Evolutionary conservation across 2,329 filamentous ascomycete species (phyloP), one percentile per base, ranked within the genome.

Genomic region (Immersiporthe knoxdaviesiana): DNA sequence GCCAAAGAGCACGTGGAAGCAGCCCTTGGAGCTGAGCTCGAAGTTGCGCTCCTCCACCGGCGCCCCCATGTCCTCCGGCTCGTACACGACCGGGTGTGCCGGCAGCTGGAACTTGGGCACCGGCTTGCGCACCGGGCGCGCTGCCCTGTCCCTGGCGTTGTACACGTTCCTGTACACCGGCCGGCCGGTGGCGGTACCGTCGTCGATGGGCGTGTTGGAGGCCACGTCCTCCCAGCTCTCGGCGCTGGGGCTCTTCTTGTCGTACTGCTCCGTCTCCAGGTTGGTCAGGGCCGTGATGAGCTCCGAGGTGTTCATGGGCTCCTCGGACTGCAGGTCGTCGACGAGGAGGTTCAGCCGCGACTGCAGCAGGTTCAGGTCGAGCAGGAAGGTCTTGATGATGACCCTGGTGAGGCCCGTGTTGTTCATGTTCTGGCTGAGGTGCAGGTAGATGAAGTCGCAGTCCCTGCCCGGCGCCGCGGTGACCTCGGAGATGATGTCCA

Each of bases 1-100:
- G 50, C 96, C 96, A 79, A 98, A 99, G 65, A 99, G 86, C 21
- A 98, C 92, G 76, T 98, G 95, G 79, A 98, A 99, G 69, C 97
- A 89, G 0, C 93, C 93, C 79, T 99, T 98, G 61, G 96, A 91
- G 72, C 93, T 97, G 71, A 98, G 90, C 73, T 97, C 92, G 78
- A 97, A 97, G 73, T 93, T 87, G 71, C 92, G 89, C 78, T 97
- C 92, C 0, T 92, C 88, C 10, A 91, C 90, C 73, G 91, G 86
- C 72, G 88, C 85, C 65, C 90, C 88, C 87, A 97, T 94, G 66
- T 91, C 92, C 71, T 91, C 88, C 1, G 96, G 96, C 69, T 93
- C 91, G 77, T 95, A 97, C 14, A 92, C 83, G 2, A 97, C 91
- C 2, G 95, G 90, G 66, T 93, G 90, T 1, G 89, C 84, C 1